Percentiles rank a stretch among this genome's conserved stretches.
Conservation (phyloP, 2,329 filamentous ascomycete genomes). For the Peltaster fructicola region DNA sequence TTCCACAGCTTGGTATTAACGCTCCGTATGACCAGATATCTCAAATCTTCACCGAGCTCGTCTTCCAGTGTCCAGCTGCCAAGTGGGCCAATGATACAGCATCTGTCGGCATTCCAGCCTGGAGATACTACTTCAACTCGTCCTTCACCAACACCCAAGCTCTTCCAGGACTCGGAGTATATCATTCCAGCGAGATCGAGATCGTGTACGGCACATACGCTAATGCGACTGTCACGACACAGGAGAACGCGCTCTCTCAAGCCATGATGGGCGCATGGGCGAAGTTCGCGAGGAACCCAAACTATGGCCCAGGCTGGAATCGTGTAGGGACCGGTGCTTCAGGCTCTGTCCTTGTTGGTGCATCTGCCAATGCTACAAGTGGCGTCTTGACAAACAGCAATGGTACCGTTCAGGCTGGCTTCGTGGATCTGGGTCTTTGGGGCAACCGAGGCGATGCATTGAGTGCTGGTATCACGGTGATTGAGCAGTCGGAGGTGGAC, state of each 20-base stretch:
- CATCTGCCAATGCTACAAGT: slow-evolving; percentile 2
- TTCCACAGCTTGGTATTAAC: slow-evolving; percentile 8
- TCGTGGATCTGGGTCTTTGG: neutral
- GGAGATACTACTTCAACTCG: slow-evolving; percentile 23
- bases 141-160: slow-evolving; percentile 17
- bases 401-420: neutral
- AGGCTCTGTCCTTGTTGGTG: slow-evolving; percentile 9
- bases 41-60: slow-evolving; percentile 14
- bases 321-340: slow-evolving; percentile 10
- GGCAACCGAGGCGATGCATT: neutral
- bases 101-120: slow-evolving; percentile 15
- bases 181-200: slow-evolving; percentile 19
- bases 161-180: slow-evolving; percentile 16
- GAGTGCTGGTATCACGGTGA: neutral
- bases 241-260: slow-evolving; percentile 16
- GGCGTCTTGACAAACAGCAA: neutral
- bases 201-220: slow-evolving; percentile 20
- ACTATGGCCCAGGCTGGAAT: slow-evolving; percentile 21
- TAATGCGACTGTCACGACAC: slow-evolving; percentile 12
- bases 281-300: slow-evolving; percentile 21
- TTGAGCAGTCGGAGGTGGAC: slow-evolving; percentile 1
- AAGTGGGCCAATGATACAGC: slow-evolving; percentile 15
- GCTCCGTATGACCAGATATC: slow-evolving; percentile 12
- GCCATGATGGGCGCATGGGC: slow-evolving; percentile 20
- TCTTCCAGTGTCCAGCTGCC: slow-evolving; percentile 14